phyloP scores from a whole-genome alignment of 768 basidiomycete species.

The Dacryopinax spathularia region DNA sequence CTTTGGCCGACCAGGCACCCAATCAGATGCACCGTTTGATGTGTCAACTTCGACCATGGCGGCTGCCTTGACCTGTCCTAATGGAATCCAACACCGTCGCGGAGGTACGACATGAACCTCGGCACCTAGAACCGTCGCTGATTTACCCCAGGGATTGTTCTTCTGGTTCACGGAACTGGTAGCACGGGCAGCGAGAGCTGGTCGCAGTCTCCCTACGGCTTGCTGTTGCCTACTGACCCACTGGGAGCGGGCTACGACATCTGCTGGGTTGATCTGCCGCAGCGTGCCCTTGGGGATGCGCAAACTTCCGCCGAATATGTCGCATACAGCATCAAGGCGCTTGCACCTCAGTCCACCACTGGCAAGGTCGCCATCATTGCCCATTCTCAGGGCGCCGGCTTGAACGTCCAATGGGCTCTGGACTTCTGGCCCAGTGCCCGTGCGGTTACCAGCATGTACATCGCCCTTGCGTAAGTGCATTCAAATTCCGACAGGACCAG shows the following conservation, averaged over 20 bases:
- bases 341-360: conserved; percentile 14
- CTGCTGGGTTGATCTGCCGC: conserved; percentile 17
- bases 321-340: conserved; percentile 15
- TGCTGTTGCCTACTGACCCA: conserved; percentile 14
- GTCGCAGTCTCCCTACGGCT: conserved; percentile 17
- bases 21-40: conserved; percentile 5
- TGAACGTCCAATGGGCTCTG: conserved; percentile 13
- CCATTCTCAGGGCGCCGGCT: conserved; percentile 16
- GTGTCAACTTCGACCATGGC: not conserved
- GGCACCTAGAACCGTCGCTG: too few species aligned
- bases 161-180: conserved; percentile 21
- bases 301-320: conserved; percentile 19
- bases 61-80: conserved; percentile 16
- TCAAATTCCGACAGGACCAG: not conserved
- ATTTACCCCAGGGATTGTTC: conserved; percentile 11
- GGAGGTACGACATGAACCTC: too few species aligned
- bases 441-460: conserved; percentile 13
- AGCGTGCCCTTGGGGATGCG: conserved; percentile 14
- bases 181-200: conserved; percentile 17
- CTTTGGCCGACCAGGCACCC: not conserved
- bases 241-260: conserved; percentile 17
- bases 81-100: conserved; percentile 12
- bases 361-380: conserved; percentile 18
- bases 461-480: conserved; percentile 12
- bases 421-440: conserved; percentile 18